phyloP scores from a whole-genome alignment of 169 alveolate genomes.

The Cryptosporidium parvum region DNA sequence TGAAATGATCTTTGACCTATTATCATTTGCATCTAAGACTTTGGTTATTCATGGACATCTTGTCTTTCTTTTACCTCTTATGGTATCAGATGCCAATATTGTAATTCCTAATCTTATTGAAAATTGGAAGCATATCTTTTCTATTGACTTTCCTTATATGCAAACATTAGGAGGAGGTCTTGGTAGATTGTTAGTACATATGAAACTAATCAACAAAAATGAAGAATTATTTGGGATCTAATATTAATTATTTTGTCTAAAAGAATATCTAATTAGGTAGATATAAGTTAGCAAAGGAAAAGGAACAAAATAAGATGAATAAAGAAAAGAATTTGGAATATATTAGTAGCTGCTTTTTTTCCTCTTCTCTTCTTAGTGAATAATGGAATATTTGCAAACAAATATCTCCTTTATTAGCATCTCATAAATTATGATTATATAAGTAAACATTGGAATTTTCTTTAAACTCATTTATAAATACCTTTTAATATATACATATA shows the following conservation, averaged over 20 bases:
- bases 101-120: slow-evolving; percentile 7
- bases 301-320: neutral
- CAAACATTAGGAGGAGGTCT: slow-evolving; percentile 70
- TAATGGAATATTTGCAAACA: neutral
- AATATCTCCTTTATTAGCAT: neutral
- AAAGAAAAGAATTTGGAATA: neutral
- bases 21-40: slow-evolving; percentile 79
- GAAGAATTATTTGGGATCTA: neutral
- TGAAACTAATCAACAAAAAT: slow-evolving; percentile 24
- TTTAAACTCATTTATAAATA: neutral
- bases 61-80: slow-evolving; percentile 85
- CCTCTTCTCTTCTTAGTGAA: neutral
- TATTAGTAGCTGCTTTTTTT: neutral
- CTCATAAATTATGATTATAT: neutral
- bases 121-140: neutral
- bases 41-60: slow-evolving; percentile 85
- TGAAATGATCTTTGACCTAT: slow-evolving; percentile 75
- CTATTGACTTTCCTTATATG: slow-evolving; percentile 33
- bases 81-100: slow-evolving; percentile 5
- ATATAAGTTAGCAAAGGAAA: neutral
- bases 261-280: neutral
- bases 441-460: neutral
- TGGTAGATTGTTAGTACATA: slow-evolving; percentile 42
- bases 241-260: neutral
- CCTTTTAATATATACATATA: neutral